A percentile compares a stretch with the other conserved stretches of the same genome.
Evolutionary conservation across 2,329 filamentous ascomycete genomes (phyloP).

Genomic region (Emmonsiellopsis sp.): DNA sequence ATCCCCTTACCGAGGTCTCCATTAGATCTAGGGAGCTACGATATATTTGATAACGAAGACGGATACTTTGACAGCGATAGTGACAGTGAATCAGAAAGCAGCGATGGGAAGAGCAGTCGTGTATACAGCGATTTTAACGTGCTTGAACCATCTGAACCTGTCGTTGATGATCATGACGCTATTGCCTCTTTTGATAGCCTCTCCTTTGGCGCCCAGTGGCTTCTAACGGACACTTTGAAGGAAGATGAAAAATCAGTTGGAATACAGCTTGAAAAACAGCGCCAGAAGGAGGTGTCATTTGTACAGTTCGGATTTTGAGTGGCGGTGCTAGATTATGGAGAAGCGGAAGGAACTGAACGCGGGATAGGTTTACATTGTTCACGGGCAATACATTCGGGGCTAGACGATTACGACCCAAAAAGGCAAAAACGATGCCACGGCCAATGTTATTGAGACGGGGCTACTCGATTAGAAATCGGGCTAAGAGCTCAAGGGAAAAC

Average conservation of each 20-base stretch:
- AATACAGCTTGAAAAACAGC: conserved; percentile 13
- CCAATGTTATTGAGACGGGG: too few species aligned
- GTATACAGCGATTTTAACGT: conserved; percentile 20
- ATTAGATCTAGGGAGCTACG: conserved; percentile 35
- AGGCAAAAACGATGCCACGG: too few species aligned
- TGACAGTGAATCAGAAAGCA: conserved; percentile 7
- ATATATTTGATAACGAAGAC: conserved; percentile 32
- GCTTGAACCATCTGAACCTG: conserved; percentile 12
- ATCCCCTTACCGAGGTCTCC: conserved; percentile 29
- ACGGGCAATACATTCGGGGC: too few species aligned
- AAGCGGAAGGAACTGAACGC: neutral
- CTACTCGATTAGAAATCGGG: too few species aligned
- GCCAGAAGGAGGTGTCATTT: conserved; percentile 14
- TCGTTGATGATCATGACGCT: conserved; percentile 14
- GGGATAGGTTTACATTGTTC: too few species aligned
- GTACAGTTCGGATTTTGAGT: conserved; percentile 8
- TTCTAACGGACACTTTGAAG: neutral
- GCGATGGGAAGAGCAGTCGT: conserved; percentile 4
- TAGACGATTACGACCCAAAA: too few species aligned
- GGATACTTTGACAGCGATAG: conserved; percentile 12
- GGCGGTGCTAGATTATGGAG: neutral
- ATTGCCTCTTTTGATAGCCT: conserved; percentile 12
- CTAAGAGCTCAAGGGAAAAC: too few species aligned
- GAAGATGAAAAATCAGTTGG: conserved; percentile 13
- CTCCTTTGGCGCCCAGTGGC: conserved; percentile 4